Percentiles rank a stretch among this genome's conserved stretches.
phyloP scores from a whole-genome alignment of 768 basidiomycete genomes.

The Lactarius akahatsu region DNA sequence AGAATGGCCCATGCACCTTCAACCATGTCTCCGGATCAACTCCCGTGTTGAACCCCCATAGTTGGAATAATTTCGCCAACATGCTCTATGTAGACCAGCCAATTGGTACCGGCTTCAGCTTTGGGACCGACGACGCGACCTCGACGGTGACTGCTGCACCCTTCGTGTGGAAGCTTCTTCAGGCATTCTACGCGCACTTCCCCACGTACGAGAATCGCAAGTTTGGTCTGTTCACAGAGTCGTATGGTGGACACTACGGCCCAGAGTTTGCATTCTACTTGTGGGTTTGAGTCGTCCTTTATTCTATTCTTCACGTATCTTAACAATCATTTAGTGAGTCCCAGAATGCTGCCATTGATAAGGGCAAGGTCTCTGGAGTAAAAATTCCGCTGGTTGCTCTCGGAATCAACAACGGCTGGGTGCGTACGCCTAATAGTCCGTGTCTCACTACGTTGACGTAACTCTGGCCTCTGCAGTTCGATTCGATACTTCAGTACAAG shows the following conservation, averaged over 20 bases:
- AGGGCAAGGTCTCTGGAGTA: constrained; percentile 41
- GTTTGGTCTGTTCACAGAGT: constrained; percentile 55
- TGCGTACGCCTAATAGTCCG: constrained; percentile 51
- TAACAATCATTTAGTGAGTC: constrained; percentile 35
- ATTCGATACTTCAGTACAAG: constrained; percentile 45
- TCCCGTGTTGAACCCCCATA: constrained; percentile 14
- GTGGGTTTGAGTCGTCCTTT: background rate
- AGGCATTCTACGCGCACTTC: constrained; percentile 36
- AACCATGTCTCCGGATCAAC: background rate
- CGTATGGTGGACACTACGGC: constrained; percentile 36
- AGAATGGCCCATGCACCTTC: constrained; percentile 23
- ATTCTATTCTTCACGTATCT: no score
- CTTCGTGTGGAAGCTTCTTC: background rate
- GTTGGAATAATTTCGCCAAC: constrained; percentile 21
- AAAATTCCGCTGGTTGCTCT: constrained; percentile 43
- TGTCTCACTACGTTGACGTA: constrained; percentile 27
- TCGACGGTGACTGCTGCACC: background rate
- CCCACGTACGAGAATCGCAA: constrained; percentile 40
- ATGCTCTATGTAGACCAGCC: constrained; percentile 28
- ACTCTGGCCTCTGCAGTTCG: background rate
- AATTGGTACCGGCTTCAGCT: constrained; percentile 2
- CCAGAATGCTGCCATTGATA: constrained; percentile 53
- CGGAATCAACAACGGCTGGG: background rate
- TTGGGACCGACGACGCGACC: background rate
- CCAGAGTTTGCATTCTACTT: constrained; percentile 25